These are phyloP conservation scores for Collybiopsis confluens DNA, from an alignment of 768 basidiomycete species.

Conservation along the genomic window DNA sequence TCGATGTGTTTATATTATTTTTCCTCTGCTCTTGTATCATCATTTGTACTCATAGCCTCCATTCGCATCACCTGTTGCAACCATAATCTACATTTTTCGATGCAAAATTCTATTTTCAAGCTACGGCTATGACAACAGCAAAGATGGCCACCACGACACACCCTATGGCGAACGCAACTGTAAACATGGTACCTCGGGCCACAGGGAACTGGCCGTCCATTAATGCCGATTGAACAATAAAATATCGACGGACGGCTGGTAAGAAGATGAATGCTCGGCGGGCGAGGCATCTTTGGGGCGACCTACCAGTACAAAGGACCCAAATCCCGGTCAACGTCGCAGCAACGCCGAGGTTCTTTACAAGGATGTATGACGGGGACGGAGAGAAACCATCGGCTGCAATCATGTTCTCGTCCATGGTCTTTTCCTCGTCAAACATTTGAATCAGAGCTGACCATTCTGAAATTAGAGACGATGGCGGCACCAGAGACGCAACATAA, in stretches of 20 bases:
- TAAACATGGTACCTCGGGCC: conserved; percentile 27
- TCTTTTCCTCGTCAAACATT: background rate
- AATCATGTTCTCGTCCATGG: background rate
- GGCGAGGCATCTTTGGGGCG: background rate
- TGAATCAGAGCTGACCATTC: background rate
- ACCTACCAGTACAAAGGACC: background rate
- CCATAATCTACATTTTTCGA: background rate
- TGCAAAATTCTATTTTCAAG: background rate
- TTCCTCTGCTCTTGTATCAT: conserved; percentile 8
- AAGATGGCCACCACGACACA: background rate
- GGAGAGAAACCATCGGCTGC: too few species aligned
- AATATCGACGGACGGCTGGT: conserved; percentile 19
- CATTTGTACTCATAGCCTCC: conserved; percentile 3
- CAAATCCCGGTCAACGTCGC: background rate
- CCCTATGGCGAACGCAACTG: conserved; percentile 19
- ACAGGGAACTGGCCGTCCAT: conserved; percentile 35
- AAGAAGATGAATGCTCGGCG: background rate
- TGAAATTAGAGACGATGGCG: background rate
- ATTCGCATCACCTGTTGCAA: background rate
- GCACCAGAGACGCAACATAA: conserved; percentile 13
- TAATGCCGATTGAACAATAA: conserved; percentile 28
- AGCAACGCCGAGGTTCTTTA: background rate
- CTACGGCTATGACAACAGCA: background rate
- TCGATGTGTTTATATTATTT: conserved; percentile 2
- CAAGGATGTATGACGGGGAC: too few species aligned